Conservation (phyloP, 176 grass and related monocot genomes). For the Neostapfia colusana region DNA sequence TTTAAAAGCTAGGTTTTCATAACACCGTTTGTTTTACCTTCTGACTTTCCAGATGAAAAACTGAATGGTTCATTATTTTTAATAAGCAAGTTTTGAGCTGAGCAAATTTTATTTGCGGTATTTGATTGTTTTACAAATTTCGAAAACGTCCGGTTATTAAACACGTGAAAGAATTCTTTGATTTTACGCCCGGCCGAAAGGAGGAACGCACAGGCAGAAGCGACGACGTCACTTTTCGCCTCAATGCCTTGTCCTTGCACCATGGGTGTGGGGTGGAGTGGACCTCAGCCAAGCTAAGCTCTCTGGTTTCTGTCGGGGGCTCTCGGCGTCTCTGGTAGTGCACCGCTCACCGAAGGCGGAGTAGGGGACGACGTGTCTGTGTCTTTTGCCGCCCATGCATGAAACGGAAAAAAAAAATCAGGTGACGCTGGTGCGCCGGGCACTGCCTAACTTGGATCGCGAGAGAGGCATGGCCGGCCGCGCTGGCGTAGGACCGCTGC, state of each 20-base stretch:
- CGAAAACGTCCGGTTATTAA: too few relatives aligned
- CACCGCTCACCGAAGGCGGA: background rate
- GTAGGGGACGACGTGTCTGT: background rate
- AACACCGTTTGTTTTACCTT: too few relatives aligned
- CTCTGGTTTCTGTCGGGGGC: background rate
- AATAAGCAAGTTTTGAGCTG: too few relatives aligned
- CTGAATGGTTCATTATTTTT: too few relatives aligned
- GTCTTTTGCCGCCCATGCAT: background rate
- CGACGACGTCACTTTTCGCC: background rate
- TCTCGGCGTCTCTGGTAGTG: background rate
- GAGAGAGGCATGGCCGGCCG: background rate
- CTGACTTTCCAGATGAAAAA: too few relatives aligned
- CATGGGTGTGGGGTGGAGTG: background rate
- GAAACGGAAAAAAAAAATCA: background rate
- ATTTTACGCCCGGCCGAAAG: too few relatives aligned
- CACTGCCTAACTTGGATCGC: background rate
- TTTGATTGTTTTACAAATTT: too few relatives aligned
- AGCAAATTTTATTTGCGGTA: too few relatives aligned
- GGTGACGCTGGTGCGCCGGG: background rate
- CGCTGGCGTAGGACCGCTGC: background rate
- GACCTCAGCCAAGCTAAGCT: background rate
- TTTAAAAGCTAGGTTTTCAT: too few relatives aligned
- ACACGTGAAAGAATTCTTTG: too few relatives aligned
- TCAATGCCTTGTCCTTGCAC: slow-evolving; percentile 27
- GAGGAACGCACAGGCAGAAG: too few relatives aligned